Base-by-base conservation (phyloP, 202 grass and related monocot genomes). In the Setaria viridis region DNA sequence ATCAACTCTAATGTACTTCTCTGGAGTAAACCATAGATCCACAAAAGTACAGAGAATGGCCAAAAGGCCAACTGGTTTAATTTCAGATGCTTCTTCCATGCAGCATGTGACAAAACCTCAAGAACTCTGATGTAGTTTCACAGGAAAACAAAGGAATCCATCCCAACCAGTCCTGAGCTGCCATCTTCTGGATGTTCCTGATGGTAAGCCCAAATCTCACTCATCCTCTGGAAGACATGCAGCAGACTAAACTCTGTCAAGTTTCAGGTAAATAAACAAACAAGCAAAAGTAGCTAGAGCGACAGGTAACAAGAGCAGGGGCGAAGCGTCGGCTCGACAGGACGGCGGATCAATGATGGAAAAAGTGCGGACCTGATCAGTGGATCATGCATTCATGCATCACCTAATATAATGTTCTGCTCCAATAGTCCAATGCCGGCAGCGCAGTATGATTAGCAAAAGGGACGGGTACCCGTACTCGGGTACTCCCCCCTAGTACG, bases 331-430 rank as follows among this genome's bases (percentile, higher is more conserved):
- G 67, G 19, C 9, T 70, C 20, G 19, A 70, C 67, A 46, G 67
- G 41, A 70, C 42, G 42, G 68, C 42, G 15, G 42, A 47, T 71
- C 43, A 71, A 48, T 48, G 68, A 71, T 48, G 68, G n/a, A 43
- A 29, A 67, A 50, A 41, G 7, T 19, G 16, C 16, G 67, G 67
- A 46, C 67, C 41, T 21, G 20, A 62, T 60, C 11, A 12, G 9
- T 11, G 59, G 59, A 62, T 63, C 25, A 30, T 13, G 59, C 59
- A 29, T 60, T 3, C n/a, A 62, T 6, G 58, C 25, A 30, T 63
- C 60, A 63, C 60, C 25, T 32, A 63, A 13, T 63, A 21, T 12
- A 63, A 32, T 63, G 29, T 14, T 11, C 4, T 33, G 25, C 11
- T 63, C 29, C 11, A n/a, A n/a, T n/a, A n/a, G n/a, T n/a, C n/a